Conservation (phyloP, 352 stramenopile species). For the Phytophthora lateralis region DNA sequence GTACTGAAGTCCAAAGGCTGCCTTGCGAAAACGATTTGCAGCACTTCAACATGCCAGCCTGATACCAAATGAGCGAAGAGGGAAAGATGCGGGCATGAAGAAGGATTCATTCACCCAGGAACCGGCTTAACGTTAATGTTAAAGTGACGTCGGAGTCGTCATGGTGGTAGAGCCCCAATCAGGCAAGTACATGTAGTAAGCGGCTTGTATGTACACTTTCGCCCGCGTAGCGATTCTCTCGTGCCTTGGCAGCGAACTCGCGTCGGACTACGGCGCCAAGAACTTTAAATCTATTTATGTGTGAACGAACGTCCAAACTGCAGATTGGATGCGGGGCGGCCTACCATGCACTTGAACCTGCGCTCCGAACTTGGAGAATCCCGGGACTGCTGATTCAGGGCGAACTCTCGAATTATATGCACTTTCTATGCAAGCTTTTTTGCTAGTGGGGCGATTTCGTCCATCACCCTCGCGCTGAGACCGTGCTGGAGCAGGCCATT, state of each 20-base stretch:
- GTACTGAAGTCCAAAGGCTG: too few relatives aligned
- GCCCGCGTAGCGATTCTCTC: too few relatives aligned
- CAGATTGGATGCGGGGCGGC: slow-evolving; percentile 8
- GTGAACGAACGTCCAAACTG: slow-evolving; percentile 12
- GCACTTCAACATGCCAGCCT: slow-evolving; percentile 28
- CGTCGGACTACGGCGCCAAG: too few relatives aligned
- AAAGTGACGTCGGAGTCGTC: slow-evolving; percentile 1
- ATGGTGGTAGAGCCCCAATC: background rate
- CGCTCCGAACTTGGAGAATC: background rate
- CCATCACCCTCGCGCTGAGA: too few relatives aligned
- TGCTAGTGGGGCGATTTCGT: background rate
- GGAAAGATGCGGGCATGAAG: too few relatives aligned
- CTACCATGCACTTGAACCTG: slow-evolving; percentile 6
- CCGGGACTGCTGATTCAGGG: too few relatives aligned
- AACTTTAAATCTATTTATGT: background rate
- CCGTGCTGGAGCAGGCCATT: background rate
- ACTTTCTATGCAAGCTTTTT: background rate
- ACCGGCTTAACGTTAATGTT: background rate
- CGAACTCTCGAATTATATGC: background rate
- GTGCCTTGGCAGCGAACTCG: too few relatives aligned
- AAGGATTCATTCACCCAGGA: background rate
- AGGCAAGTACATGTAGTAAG: background rate
- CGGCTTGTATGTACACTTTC: background rate
- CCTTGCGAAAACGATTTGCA: slow-evolving; percentile 17
- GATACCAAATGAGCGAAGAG: slow-evolving; percentile 27